Conservation (phyloP, 768 basidiomycete species). For the Tephrocybe sp. region DNA sequence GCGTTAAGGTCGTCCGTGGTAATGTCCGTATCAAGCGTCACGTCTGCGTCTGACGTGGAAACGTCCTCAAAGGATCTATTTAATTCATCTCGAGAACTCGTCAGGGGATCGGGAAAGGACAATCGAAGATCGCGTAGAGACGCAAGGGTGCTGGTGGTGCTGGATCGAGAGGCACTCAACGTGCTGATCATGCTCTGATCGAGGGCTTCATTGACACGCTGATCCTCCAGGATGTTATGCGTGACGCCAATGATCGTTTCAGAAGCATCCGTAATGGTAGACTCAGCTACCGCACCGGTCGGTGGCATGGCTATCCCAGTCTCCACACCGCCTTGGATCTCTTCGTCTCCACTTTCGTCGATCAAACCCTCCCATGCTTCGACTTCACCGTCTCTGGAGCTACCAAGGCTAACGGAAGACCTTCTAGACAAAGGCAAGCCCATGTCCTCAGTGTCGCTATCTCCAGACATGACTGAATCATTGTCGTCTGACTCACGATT, state of each 20-base stretch:
- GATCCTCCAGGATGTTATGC: constrained; percentile 58
- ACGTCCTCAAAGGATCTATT: constrained; percentile 60
- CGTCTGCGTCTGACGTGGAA: constrained; percentile 39
- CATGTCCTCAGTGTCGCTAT: constrained; percentile 61
- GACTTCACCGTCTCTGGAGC: constrained; percentile 67
- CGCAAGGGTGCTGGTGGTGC: constrained; percentile 53
- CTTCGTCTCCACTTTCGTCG: constrained; percentile 60
- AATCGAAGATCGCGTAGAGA: constrained; percentile 75
- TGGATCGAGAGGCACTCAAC: constrained; percentile 71
- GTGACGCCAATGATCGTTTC: constrained; percentile 26
- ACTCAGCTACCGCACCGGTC: constrained; percentile 32
- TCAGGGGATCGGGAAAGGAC: constrained; percentile 83
- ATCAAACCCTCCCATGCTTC: constrained; percentile 81
- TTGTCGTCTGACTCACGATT: constrained; percentile 71
- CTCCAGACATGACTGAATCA: constrained; percentile 63
- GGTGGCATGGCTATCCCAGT: constrained; percentile 31
- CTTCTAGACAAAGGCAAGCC: constrained; percentile 60
- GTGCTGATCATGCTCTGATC: constrained; percentile 86
- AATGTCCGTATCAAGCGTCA: constrained; percentile 23
- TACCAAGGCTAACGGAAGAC: constrained; percentile 69
- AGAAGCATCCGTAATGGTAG: constrained; percentile 27
- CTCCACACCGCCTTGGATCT: constrained; percentile 20
- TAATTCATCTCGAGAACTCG: constrained; percentile 65
- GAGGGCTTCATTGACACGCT: constrained; percentile 69
- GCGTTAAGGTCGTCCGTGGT: constrained; percentile 22